phyloP scores from a whole-genome alignment of 2,329 filamentous ascomycete species.

The Pseudogymnoascus sp. region DNA sequence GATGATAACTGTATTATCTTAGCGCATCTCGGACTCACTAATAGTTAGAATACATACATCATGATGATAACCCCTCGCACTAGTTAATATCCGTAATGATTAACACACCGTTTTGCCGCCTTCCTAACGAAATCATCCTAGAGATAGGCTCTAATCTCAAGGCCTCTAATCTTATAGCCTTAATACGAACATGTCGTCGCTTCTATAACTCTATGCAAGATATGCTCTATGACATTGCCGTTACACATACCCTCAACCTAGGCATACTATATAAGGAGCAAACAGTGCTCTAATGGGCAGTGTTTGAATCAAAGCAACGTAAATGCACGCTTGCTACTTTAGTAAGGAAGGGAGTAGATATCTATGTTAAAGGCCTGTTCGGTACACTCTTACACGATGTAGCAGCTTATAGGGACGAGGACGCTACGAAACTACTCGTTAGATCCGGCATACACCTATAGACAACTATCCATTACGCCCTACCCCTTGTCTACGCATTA shows the following conservation, averaged over 20 bases:
- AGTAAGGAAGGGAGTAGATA: neutral
- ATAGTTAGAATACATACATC: neutral
- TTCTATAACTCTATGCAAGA: neutral
- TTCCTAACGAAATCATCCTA: neutral
- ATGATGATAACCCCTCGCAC: neutral
- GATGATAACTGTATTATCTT: constrained; percentile 7
- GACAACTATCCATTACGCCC: neutral
- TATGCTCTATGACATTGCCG: neutral
- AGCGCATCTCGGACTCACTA: neutral
- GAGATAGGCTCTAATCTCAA: neutral
- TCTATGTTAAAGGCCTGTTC: neutral
- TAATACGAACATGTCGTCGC: neutral
- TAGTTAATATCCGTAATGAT: neutral
- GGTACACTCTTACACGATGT: neutral
- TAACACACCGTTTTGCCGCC: neutral
- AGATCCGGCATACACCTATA: neutral
- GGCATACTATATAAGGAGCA: neutral
- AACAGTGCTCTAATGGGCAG: neutral
- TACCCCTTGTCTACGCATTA: neutral
- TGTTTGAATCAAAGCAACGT: neutral
- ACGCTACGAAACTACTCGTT: neutral
- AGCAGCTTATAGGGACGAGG: neutral
- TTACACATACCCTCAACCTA: neutral
- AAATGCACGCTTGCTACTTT: neutral
- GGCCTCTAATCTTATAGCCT: neutral